Base-by-base conservation (phyloP, 164 flowering plant genomes). In the Akebia trifoliata region DNA sequence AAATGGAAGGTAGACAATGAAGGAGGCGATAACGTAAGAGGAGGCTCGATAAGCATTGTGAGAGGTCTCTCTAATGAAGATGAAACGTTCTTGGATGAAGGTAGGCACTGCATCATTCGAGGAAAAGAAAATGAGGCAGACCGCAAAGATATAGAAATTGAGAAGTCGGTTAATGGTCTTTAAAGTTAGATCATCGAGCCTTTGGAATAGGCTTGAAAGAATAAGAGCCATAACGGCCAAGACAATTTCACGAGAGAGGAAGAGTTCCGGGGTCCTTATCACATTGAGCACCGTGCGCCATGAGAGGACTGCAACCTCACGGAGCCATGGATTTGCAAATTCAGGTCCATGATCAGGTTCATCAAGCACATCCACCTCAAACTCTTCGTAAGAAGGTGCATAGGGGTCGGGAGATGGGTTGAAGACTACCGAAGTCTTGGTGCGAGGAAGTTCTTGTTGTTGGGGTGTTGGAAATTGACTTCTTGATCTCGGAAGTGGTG, bases 61-160 rank as follows among this genome's bases (percentile, higher is more conserved):
- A 38, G 90, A 76, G 9, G 86, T 81, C 59, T 86, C 94, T 30
- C 88, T 57, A 24, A 86, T 82, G 81, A 86, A 86, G 67, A 84
- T 86, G 77, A 80, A 86, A 6, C 95, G 46, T 61, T 86, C 90
- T 63, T 82, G 86, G 63, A 86, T 84, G 71, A 86, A 86, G 0
- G 88, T 80, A 8, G 95, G 95, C 54, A 86, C 88, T 0, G 95
- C 95, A 32, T 84, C 90, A 26, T 84, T 82, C 37, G 90, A 86
- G 32, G 95, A 84, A 57, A 82, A 86, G 78, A 84, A 84, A 31
- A 86, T 72, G 0, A 84, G 80, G 72, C 86, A 86, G n/a, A 86
- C 75, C 1, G 90, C 68, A 30, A 86, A 86, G 63, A 82, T 82
- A 68, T 80, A 86, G 77, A 86, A 86, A 43, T 83, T 86, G 59